Evolutionary conservation across 805 yeast species (phyloP), one percentile per base, ranked within the genome.

Genomic region (Candida railenensis): DNA sequence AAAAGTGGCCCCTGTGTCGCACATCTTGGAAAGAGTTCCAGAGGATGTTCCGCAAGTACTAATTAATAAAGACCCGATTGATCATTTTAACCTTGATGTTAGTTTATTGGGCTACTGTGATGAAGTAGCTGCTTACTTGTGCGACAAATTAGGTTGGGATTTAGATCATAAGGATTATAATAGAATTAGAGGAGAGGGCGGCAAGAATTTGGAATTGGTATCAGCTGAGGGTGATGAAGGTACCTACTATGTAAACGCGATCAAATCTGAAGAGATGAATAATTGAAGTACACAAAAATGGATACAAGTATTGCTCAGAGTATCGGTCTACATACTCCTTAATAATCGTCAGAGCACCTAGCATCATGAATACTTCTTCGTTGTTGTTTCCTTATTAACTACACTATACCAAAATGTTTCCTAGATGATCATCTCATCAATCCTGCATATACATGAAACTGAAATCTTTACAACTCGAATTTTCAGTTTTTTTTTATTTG

Each of bases 1-100:
- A 48, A 83, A 87, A 58, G 90, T 90, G 22, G 66, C 73, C 9
- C 77, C 77, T 2, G 77, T 73, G 33, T 73, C 74, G 1, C 66
- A 67, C 28, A 69, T 72, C 16, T 69, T 71, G 9, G 65, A 66
- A 21, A 56, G 53, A 36, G 54, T 73, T 2, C 69, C 73, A 0
- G 57, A 47, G 9, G 28, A 52, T 11, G 61, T 71, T 3, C 77
- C 77, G 1, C 71, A 69, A 44, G 53, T 73, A 4, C 50, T 73
- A 16, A 67, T 73, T 22, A 73, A 73, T 50, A 63, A 58, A 47
- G 75, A 70, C 49, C 65, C 67, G 3, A 61, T 73, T 21, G 54
- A 56, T 4, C 64, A 59, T 45, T 63, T 67, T 50, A 64, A 61
- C 51, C 72, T 73, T 48, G 76, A 73, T 54, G 65, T 71, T 20